Base-by-base conservation (phyloP, 1,284 basidiomycete species). In the Mycena citricolor region DNA sequence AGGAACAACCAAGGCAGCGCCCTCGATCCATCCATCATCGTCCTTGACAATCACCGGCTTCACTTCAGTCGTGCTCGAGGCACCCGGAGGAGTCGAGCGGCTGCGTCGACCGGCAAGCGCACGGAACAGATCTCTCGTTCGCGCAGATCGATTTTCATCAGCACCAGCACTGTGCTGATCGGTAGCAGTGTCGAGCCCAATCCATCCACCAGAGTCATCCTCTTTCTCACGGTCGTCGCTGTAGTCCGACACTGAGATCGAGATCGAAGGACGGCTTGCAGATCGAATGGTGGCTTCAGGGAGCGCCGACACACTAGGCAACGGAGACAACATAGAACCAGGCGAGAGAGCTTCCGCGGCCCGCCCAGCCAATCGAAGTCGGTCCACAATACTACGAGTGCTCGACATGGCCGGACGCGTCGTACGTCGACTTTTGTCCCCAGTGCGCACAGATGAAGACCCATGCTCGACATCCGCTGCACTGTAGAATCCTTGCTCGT, bases 311-410 rank as follows among this genome's bases (percentile, higher is more conserved):
- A 16, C 31, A 14, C 14, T 32, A 4, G 16, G 31, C 14, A 16
- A 16, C 31, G 14, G 17, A 11, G 10, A 10, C 6, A 32, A 17
- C 31, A 17, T 32, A 20, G 16, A 16, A 20, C 21, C 17, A 20
- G 16, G 16, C 31, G 31, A 32, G 31, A n/a, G n/a, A n/a, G n/a
- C n/a, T n/a, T n/a, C n/a, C n/a, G 8, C 26, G 20, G 19, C 12
- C 13, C 32, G 28, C 6, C 28, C 35, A 14, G 58, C 55, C 6
- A 67, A 69, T 23, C 69, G 66, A 19, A 74, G 54, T 19, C 63
- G 64, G 51, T 74, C 71, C 34, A 74, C 70, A 31, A 74, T 68
- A 38, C 70, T 66, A 14, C 72, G 68, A 19, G 72, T 74, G 52
- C 66, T 67, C n/a, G 72, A 74, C 29, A 62, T 57, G 19, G 67